Percentiles rank a stretch among this genome's conserved stretches.
These are phyloP conservation scores for Phytophthora megakarya DNA, from an alignment of 352 stramenopile genomes.

Conservation along the genomic window DNA sequence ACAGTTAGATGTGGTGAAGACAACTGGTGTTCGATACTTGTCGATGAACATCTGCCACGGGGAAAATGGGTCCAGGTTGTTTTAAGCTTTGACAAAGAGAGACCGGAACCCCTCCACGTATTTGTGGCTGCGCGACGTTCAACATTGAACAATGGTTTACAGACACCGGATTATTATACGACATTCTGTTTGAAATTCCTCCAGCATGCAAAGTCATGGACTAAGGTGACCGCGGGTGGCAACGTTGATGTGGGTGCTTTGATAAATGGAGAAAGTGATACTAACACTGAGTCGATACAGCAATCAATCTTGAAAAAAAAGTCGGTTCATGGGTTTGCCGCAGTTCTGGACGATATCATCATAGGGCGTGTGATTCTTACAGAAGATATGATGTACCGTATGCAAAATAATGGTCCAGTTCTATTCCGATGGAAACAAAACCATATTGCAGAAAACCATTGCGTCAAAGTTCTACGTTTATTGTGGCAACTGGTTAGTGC, in stretches of 20 bases:
- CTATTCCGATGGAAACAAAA: slow-evolving; percentile 50
- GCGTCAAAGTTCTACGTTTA: slow-evolving; percentile 38
- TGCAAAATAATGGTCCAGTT: slow-evolving; percentile 33
- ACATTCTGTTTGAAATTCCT: slow-evolving; percentile 11
- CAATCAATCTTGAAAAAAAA: slow-evolving; percentile 10
- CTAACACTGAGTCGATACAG: not conserved
- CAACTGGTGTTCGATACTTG: slow-evolving; percentile 14
- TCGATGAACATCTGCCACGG: slow-evolving; percentile 18
- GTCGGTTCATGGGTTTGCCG: slow-evolving; percentile 15
- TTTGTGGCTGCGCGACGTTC: slow-evolving; percentile 26
- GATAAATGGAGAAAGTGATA: not conserved
- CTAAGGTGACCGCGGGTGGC: slow-evolving; percentile 20
- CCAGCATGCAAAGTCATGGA: slow-evolving; percentile 19
- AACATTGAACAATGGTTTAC: slow-evolving; percentile 13
- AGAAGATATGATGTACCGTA: slow-evolving; percentile 19
- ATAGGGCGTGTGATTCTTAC: slow-evolving; percentile 13
- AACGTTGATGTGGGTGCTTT: not conserved
- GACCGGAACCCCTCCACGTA: slow-evolving; percentile 11
- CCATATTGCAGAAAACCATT: slow-evolving; percentile 33
- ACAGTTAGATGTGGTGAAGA: slow-evolving; percentile 12
- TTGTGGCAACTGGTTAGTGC: slow-evolving; percentile 37
- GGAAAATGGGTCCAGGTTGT: slow-evolving; percentile 29
- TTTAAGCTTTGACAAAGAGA: slow-evolving; percentile 9
- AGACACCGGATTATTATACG: not conserved
- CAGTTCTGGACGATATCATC: slow-evolving; percentile 44